Evolutionary conservation across 108 stramenopile species (phyloP).

Genomic region (Poteriospumella lacustris): DNA sequence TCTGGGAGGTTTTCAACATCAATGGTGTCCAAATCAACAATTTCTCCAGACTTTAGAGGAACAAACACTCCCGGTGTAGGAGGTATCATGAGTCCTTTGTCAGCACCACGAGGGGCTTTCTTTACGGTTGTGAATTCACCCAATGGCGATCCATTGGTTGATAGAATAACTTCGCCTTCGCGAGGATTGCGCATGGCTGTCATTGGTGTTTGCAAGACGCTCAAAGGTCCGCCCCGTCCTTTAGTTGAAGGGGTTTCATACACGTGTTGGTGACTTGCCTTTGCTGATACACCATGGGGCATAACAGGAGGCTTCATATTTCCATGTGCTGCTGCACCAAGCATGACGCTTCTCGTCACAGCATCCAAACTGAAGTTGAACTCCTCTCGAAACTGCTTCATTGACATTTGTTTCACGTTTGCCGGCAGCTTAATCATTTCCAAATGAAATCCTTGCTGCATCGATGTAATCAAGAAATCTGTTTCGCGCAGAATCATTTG

Average conservation of each 20-base stretch:
- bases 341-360: constrained; percentile 11
- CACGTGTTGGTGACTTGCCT: neutral
- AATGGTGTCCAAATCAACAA: constrained; percentile 1
- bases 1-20: neutral
- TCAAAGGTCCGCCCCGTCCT: too few relatives aligned
- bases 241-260: too few relatives aligned
- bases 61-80: constrained; percentile 24
- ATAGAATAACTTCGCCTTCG: constrained; percentile 26
- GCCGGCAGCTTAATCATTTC: constrained; percentile 23
- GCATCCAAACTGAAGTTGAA: constrained; percentile 17
- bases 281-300: neutral
- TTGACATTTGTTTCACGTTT: constrained; percentile 23
- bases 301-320: neutral
- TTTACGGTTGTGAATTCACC: constrained; percentile 16
- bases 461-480: constrained; percentile 26
- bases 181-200: neutral
- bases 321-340: neutral
- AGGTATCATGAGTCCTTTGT: neutral
- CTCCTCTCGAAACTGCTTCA: constrained; percentile 18
- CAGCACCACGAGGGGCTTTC: neutral
- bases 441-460: constrained; percentile 25
- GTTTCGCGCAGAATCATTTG: neutral
- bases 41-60: constrained; percentile 16
- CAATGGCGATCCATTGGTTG: constrained; percentile 23
- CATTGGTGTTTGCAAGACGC: neutral